Percentiles rank a stretch among this genome's conserved stretches.
Evolutionary conservation across 495 filamentous ascomycete species (phyloP).

Genomic region (Penicillium crystallinum): DNA sequence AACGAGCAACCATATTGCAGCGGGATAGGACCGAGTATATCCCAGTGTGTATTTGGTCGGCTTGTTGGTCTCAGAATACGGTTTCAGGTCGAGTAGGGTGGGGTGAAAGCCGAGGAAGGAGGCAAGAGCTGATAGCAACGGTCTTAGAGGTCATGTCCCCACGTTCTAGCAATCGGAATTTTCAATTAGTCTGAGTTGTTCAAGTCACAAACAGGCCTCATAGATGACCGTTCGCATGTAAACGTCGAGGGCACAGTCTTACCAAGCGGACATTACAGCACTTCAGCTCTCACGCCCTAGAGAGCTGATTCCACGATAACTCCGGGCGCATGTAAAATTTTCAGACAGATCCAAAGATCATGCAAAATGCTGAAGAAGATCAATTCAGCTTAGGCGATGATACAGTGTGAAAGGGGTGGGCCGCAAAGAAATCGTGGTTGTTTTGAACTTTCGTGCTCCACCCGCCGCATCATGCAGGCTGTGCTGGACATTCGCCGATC

Average conservation of each 20-base stretch:
- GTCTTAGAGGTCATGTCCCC: slow-evolving; percentile 37
- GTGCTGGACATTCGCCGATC: slow-evolving; percentile 34
- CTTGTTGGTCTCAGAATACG: slow-evolving; percentile 18
- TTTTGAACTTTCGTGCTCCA: slow-evolving; percentile 45
- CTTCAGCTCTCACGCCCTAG: slow-evolving; percentile 26
- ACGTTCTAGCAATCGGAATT: slow-evolving; percentile 13
- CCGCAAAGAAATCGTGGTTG: slow-evolving; percentile 21
- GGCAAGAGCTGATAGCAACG: slow-evolving; percentile 36
- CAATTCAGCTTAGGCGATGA: neutral
- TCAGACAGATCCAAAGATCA: neutral
- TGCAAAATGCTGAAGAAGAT: neutral
- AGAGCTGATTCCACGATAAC: slow-evolving; percentile 18
- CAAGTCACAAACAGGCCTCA: slow-evolving; percentile 9
- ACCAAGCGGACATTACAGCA: slow-evolving; percentile 29
- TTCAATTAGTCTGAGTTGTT: slow-evolving; percentile 13
- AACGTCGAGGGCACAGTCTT: slow-evolving; percentile 16
- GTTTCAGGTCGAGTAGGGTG: slow-evolving; percentile 24
- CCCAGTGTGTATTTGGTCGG: slow-evolving; percentile 6
- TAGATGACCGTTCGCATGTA: slow-evolving; percentile 6
- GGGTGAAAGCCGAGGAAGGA: slow-evolving; percentile 23
- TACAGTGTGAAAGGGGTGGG: slow-evolving; percentile 3
- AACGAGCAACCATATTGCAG: slow-evolving; percentile 38
- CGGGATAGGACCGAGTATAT: neutral
- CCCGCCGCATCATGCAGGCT: slow-evolving; percentile 40
- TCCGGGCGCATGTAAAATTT: slow-evolving; percentile 13